phyloP scores from a whole-genome alignment of 73 alveolate genomes.

The Urostyla sp. region DNA sequence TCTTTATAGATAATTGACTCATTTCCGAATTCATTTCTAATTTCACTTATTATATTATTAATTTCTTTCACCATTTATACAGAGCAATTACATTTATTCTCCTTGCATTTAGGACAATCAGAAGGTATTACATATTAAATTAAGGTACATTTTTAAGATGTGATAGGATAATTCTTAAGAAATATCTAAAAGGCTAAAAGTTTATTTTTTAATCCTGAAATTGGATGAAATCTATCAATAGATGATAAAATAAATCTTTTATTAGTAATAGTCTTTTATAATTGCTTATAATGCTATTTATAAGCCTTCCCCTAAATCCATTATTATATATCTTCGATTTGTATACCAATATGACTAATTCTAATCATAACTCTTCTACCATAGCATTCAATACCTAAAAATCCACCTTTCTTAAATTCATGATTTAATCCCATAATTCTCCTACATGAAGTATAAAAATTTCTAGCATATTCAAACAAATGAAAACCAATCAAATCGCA shows the following conservation, averaged over 20 bases:
- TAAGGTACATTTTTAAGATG: not conserved
- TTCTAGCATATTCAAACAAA: slow-evolving; percentile 84
- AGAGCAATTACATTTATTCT: not conserved
- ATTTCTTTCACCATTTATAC: slow-evolving; percentile 31
- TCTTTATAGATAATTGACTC: not conserved
- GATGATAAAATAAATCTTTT: slow-evolving; percentile 1
- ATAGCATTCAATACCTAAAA: slow-evolving; percentile 76
- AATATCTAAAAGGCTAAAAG: slow-evolving; percentile 45
- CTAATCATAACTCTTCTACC: slow-evolving; percentile 82
- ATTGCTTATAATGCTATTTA: not conserved
- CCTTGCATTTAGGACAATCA: slow-evolving; percentile 43
- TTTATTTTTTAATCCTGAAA: slow-evolving; percentile 47
- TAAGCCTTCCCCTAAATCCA: slow-evolving; percentile 15
- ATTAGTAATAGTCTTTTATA: not conserved
- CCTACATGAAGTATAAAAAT: slow-evolving; percentile 77
- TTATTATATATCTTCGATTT: slow-evolving; percentile 65
- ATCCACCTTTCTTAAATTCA: slow-evolving; percentile 84
- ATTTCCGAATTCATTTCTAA: slow-evolving; percentile 57
- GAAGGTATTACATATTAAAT: slow-evolving; percentile 44
- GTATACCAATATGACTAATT: slow-evolving; percentile 76
- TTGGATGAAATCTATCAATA: slow-evolving; percentile 56
- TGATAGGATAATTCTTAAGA: slow-evolving; percentile 23
- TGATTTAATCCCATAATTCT: slow-evolving; percentile 74
- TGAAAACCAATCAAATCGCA: slow-evolving; percentile 92
- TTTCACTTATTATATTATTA: not conserved